phyloP scores from a whole-genome alignment of 108 stramenopile species.

The Ochromonas danica region DNA sequence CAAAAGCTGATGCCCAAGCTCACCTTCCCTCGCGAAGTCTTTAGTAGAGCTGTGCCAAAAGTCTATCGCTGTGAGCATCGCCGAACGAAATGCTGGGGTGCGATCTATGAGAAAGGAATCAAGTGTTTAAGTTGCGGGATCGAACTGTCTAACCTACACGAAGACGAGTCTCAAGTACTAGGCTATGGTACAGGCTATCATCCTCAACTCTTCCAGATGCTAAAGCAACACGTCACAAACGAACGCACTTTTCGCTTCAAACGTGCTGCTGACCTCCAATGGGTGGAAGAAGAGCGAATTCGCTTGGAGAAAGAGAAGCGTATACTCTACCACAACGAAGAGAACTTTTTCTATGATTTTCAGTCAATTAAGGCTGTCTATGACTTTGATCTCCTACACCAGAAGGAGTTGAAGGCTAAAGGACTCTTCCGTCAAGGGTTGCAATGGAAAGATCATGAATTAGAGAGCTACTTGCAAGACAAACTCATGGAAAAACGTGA shows the following conservation, averaged over 20 bases:
- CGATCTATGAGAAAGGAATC: slow-evolving; percentile 51
- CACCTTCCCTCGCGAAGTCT: slow-evolving; percentile 26
- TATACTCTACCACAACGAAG: slow-evolving; percentile 38
- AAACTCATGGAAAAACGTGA: slow-evolving; percentile 32
- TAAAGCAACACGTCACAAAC: slow-evolving; percentile 45
- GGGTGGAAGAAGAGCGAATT: slow-evolving; percentile 52
- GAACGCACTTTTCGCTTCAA: slow-evolving; percentile 47
- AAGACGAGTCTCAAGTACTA: slow-evolving; percentile 40
- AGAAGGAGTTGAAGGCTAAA: slow-evolving; percentile 38
- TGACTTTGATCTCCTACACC: slow-evolving; percentile 53
- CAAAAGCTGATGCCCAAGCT: not conserved
- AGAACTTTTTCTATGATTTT: slow-evolving; percentile 56
- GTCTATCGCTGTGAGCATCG: slow-evolving; percentile 49
- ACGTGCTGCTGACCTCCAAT: slow-evolving; percentile 24
- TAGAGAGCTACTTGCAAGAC: slow-evolving; percentile 21
- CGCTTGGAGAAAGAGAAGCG: slow-evolving; percentile 56
- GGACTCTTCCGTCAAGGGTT: slow-evolving; percentile 56
- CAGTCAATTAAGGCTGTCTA: slow-evolving; percentile 51
- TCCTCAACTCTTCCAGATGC: slow-evolving; percentile 24
- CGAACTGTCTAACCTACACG: slow-evolving; percentile 46
- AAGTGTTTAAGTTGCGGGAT: slow-evolving; percentile 53
- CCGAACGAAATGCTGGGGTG: slow-evolving; percentile 54
- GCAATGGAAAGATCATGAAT: slow-evolving; percentile 51
- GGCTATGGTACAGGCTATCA: slow-evolving; percentile 55
- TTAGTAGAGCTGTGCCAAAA: slow-evolving; percentile 39